phyloP scores from a whole-genome alignment of 2,329 filamentous ascomycete genomes.

The Ceratocystis lukuohia region DNA sequence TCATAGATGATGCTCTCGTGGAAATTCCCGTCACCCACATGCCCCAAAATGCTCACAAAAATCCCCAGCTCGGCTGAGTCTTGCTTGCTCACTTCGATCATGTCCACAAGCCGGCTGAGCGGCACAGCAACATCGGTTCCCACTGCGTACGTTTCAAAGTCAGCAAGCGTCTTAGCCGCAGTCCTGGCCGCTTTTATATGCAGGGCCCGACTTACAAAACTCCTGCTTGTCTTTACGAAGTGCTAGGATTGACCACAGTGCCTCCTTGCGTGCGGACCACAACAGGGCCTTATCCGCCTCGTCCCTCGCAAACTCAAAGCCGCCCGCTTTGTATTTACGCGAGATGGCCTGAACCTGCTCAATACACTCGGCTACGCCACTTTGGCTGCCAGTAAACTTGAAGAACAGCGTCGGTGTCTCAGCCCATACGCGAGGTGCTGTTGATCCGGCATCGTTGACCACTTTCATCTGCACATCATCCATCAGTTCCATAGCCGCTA shows the following conservation, averaged over 20 bases:
- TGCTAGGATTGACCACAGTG: slow-evolving; percentile 70
- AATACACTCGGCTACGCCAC: slow-evolving; percentile 67
- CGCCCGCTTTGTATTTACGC: slow-evolving; percentile 46
- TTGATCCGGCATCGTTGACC: slow-evolving; percentile 61
- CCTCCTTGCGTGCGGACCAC: slow-evolving; percentile 72
- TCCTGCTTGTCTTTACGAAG: slow-evolving; percentile 52
- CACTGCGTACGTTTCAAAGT: slow-evolving; percentile 32
- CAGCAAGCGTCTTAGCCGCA: neutral
- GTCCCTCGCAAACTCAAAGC: slow-evolving; percentile 65
- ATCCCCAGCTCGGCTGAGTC: slow-evolving; percentile 76
- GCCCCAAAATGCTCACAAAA: slow-evolving; percentile 77
- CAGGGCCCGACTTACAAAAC: slow-evolving; percentile 62
- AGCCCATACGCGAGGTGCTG: slow-evolving; percentile 55
- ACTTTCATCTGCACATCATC: slow-evolving; percentile 79
- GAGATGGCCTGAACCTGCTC: slow-evolving; percentile 54
- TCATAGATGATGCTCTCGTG: slow-evolving; percentile 88
- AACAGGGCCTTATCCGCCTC: slow-evolving; percentile 58
- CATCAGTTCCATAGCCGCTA: slow-evolving; percentile 75
- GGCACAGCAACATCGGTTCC: slow-evolving; percentile 77
- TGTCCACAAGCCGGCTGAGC: slow-evolving; percentile 59
- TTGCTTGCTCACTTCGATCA: slow-evolving; percentile 72
- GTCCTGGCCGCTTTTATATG: slow-evolving; percentile 30
- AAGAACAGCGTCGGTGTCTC: slow-evolving; percentile 70
- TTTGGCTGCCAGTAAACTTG: slow-evolving; percentile 70
- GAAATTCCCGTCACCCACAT: slow-evolving; percentile 91